phyloP scores from a whole-genome alignment of 495 filamentous ascomycete species.

The Hypoxylon trugodes region DNA sequence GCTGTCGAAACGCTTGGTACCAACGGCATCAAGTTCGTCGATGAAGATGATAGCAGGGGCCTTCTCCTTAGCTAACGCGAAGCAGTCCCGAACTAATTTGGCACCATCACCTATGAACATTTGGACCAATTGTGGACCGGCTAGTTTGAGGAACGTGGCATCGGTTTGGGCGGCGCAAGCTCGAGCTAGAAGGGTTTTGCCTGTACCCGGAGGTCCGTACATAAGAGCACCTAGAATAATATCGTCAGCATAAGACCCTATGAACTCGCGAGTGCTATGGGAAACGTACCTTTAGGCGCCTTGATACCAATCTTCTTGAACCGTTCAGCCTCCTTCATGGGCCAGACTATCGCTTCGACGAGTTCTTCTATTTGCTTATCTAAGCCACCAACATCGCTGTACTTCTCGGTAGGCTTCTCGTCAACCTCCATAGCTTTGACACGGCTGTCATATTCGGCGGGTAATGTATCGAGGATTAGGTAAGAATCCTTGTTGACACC shows the following conservation, averaged over 20 bases:
- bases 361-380: conserved; percentile 99
- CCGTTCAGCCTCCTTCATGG: conserved; percentile 98
- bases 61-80: conserved; percentile 97
- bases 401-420: conserved; percentile 99
- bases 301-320: conserved; percentile 99
- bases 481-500: conserved; percentile 99
- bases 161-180: conserved; percentile 98
- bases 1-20: conserved; percentile 98
- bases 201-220: conserved; percentile 97
- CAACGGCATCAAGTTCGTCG: conserved; percentile 95
- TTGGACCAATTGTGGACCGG: conserved; percentile 97
- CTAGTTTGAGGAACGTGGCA: conserved; percentile 98
- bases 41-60: conserved; percentile 99
- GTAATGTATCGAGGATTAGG: conserved; percentile 95
- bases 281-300: conserved; percentile 88
- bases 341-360: conserved; percentile 99
- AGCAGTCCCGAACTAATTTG: conserved; percentile 96
- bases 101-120: conserved; percentile 99
- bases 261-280: background rate
- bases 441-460: conserved; percentile 98
- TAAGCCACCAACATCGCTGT: conserved; percentile 95
- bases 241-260: conserved; percentile 39
- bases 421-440: conserved; percentile 99
- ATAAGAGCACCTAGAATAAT: conserved; percentile 80
- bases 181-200: conserved; percentile 95